A percentile compares a stretch with the other conserved stretches of the same genome.
These are phyloP conservation scores for Microbotryum saponariae DNA, from an alignment of 1,284 basidiomycete genomes.

Conservation along the genomic window DNA sequence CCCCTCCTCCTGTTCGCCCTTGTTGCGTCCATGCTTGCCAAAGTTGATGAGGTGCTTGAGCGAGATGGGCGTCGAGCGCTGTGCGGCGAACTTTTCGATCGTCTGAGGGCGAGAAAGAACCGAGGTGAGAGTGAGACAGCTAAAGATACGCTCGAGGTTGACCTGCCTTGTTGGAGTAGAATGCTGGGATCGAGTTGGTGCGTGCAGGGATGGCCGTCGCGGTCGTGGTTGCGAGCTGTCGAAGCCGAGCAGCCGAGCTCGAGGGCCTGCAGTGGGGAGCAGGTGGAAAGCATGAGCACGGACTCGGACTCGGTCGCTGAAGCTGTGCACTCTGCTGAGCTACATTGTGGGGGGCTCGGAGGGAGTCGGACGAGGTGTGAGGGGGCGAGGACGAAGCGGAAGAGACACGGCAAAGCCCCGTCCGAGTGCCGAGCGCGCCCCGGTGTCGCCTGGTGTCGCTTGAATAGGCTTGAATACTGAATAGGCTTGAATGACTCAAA, in stretches of 20 bases:
- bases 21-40: constrained; percentile 26
- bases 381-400: no score
- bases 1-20: constrained; percentile 29
- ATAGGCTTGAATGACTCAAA: no score
- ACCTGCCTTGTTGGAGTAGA: constrained; percentile 24
- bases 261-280: background rate
- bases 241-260: background rate
- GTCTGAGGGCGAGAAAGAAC: constrained; percentile 11
- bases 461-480: no score
- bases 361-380: background rate
- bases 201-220: background rate
- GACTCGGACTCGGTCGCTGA: no score
- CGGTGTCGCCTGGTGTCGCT: no score
- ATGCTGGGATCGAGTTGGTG: constrained; percentile 12
- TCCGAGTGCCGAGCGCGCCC: no score
- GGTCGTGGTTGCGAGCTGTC: constrained; percentile 1
- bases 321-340: no score
- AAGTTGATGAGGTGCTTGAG: constrained; percentile 36
- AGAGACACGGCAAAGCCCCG: no score
- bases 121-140: background rate
- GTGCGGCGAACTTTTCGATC: background rate
- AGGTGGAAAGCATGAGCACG: background rate
- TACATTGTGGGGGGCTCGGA: background rate
- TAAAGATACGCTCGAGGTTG: background rate
- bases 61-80: constrained; percentile 30